Evolutionary conservation across 2,329 filamentous ascomycete genomes (phyloP), one percentile per base, ranked within the genome.

Genomic region (Fusarium sarcochroum): DNA sequence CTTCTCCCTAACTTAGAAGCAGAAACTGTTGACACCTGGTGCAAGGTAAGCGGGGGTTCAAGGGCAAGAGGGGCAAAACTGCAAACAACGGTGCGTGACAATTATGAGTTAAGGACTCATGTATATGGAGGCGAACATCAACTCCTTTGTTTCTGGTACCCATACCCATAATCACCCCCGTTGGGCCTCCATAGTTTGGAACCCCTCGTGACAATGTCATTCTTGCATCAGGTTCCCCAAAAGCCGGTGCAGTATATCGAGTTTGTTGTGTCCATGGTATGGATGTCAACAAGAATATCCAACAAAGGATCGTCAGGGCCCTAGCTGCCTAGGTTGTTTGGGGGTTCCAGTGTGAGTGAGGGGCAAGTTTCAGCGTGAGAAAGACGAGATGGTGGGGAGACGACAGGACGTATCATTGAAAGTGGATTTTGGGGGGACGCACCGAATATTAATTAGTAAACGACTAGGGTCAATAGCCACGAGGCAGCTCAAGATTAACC

Each of bases 241-340:
- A 42, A 38, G 42, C 15, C 42, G 10, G 48, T 45, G 52, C 17
- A 25, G 38, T 30, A 30, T 30, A 30, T 30, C 27, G 27, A 30
- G 27, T 30, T 65, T 58, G 45, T 51, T 59, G 64, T 66, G 64
- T 58, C 54, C 64, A 30, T 10, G 27, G 9, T 30, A 13, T 30
- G 27, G 10, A 30, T 30, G 27, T 30, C 27, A 30, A 27, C n/a
- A 48, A 63, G 57, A 57, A 62, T 59, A 47, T 48, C 58, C 42
- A 42, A 57, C 65, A 47, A 58, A 58, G 57, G 71, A 73, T 73
- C 71, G 66, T 62, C 70, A 73, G 70, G 71, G 70, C 70, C 68
- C 61, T 53, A 45, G 55, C 56, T 50, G 69, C 68, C 61, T 53
- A 45, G 55, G 61, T 50, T 27, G 50, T 69, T 62, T 58, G 56